These are phyloP conservation scores for Starmerella powellii DNA, from an alignment of 805 yeast genomes.

Conservation along the genomic window DNA sequence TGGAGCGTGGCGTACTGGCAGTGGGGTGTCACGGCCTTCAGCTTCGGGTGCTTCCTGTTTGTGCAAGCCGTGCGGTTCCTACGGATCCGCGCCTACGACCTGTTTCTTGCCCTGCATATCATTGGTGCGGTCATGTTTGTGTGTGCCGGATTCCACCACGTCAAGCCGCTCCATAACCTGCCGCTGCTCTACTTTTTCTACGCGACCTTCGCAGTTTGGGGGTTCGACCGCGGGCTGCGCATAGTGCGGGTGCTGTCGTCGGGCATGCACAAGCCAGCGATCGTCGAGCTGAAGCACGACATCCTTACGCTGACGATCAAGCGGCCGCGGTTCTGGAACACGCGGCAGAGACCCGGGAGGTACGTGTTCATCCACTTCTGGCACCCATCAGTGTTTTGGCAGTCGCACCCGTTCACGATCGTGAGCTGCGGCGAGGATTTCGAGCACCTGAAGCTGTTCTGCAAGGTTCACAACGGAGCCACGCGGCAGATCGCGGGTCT, in stretches of 20 bases:
- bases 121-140: constrained; percentile 37
- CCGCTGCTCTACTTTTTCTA: constrained; percentile 32
- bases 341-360: constrained; percentile 39
- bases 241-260: constrained; percentile 35
- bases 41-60: constrained; percentile 32
- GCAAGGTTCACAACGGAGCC: constrained; percentile 39
- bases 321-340: constrained; percentile 38
- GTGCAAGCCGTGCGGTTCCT: constrained; percentile 41
- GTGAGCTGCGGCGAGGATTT: constrained; percentile 9
- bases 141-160: constrained; percentile 48
- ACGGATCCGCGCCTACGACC: constrained; percentile 45
- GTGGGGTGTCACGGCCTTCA: constrained; percentile 21
- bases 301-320: constrained; percentile 23
- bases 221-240: constrained; percentile 50
- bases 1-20: constrained; percentile 19
- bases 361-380: constrained; percentile 43
- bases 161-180: constrained; percentile 4
- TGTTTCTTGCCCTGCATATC: constrained; percentile 44
- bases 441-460: constrained; percentile 18
- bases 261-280: constrained; percentile 5
- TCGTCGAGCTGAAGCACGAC: constrained; percentile 10
- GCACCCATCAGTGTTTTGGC: constrained; percentile 45
- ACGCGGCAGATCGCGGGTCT: constrained; percentile 30
- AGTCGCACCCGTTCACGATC: constrained; percentile 61
- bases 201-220: constrained; percentile 56